These are phyloP conservation scores for Colletotrichum sidae DNA, from an alignment of 2,329 filamentous ascomycete genomes.

Conservation along the genomic window DNA sequence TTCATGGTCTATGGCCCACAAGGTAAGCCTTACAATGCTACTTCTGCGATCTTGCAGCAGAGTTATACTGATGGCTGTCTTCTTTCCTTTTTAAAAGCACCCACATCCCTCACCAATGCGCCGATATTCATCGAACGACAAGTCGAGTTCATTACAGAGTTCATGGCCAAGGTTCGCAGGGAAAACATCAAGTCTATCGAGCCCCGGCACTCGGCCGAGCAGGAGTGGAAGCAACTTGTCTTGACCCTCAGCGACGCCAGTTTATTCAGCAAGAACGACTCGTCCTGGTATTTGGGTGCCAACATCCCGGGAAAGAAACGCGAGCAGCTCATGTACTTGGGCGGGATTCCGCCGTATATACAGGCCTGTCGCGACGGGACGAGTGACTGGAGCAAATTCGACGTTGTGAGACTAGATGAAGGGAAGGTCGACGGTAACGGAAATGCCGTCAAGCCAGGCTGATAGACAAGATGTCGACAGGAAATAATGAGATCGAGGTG, in stretches of 20 bases:
- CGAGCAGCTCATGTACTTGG: constrained; percentile 39
- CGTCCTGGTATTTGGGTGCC: constrained; percentile 40
- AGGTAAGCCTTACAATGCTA: constrained; percentile 20
- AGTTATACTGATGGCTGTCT: background rate
- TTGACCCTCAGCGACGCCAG: constrained; percentile 35
- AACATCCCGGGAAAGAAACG: constrained; percentile 41
- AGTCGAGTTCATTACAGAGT: constrained; percentile 36
- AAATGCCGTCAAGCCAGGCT: background rate
- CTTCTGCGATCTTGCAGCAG: background rate
- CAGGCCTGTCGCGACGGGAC: constrained; percentile 31
- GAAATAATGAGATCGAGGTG: background rate
- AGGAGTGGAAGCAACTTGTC: constrained; percentile 36
- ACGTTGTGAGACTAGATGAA: background rate
- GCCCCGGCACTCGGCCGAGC: constrained; percentile 26
- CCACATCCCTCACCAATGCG: constrained; percentile 39
- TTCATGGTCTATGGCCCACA: constrained; percentile 43
- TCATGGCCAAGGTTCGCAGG: constrained; percentile 26
- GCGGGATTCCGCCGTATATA: constrained; percentile 35
- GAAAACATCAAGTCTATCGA: constrained; percentile 36
- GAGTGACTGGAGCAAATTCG: constrained; percentile 21
- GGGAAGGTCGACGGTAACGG: background rate
- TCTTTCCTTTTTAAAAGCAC: constrained; percentile 17
- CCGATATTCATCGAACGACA: constrained; percentile 37
- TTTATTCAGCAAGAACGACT: constrained; percentile 36
- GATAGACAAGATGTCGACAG: background rate